A percentile compares a stretch with the other conserved stretches of the same genome.
These are phyloP conservation scores for Talaromyces atroroseus DNA, from an alignment of 2,329 filamentous ascomycete species.

Conservation along the genomic window DNA sequence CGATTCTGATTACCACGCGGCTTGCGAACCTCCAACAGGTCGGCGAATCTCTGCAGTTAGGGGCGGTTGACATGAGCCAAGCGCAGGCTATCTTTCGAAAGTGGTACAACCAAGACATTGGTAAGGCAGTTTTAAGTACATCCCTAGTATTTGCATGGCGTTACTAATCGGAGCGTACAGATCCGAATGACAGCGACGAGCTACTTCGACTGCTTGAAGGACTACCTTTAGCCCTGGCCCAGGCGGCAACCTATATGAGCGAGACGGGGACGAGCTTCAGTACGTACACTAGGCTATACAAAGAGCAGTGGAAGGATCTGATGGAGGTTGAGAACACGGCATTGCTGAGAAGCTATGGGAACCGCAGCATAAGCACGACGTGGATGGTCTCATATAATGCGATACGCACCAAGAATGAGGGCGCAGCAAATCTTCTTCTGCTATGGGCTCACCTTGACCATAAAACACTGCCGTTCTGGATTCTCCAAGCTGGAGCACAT, in stretches of 20 bases:
- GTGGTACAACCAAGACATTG: slow-evolving; percentile 8
- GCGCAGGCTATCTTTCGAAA: slow-evolving; percentile 8
- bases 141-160: neutral
- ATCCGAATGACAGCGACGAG: slow-evolving; percentile 1
- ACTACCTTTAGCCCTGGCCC: slow-evolving; percentile 2
- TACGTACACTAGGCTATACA: neutral
- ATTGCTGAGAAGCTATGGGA: neutral
- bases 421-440: slow-evolving; percentile 1
- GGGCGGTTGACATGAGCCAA: slow-evolving; percentile 5
- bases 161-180: slow-evolving; percentile 1
- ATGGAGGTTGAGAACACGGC: neutral
- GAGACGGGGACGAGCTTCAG: neutral
- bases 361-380: neutral
- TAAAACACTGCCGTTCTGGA: slow-evolving; percentile 6
- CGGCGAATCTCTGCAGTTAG: slow-evolving; percentile 2
- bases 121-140: neutral
- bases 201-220: slow-evolving; percentile 2
- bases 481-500: slow-evolving; percentile 5
- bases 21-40: slow-evolving; percentile 9
- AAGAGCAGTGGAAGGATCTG: slow-evolving; percentile 1
- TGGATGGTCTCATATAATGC: slow-evolving; percentile 8
- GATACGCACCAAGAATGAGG: neutral
- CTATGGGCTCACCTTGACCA: slow-evolving; percentile 2
- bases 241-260: neutral
- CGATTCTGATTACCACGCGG: slow-evolving; percentile 11